phyloP scores from a whole-genome alignment of 768 basidiomycete genomes.

The Chiua virens region DNA sequence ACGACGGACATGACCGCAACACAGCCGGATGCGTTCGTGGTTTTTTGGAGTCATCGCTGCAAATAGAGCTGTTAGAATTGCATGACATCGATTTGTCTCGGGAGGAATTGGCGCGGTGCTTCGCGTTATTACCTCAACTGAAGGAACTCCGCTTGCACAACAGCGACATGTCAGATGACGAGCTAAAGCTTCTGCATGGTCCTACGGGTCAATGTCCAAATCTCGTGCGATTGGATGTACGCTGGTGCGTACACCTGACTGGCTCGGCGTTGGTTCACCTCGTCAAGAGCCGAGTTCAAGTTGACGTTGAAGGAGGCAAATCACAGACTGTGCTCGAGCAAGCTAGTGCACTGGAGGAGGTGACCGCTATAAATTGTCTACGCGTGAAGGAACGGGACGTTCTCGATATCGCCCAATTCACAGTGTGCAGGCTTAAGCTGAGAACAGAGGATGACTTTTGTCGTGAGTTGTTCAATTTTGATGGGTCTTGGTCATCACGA shows the following conservation, averaged over 20 bases:
- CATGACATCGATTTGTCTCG: slow-evolving; percentile 47
- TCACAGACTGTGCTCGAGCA: slow-evolving; percentile 1
- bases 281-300: slow-evolving; percentile 40
- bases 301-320: not conserved
- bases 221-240: slow-evolving; percentile 50
- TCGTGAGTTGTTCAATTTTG: slow-evolving; percentile 40
- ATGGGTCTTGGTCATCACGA: not conserved
- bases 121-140: slow-evolving; percentile 39
- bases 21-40: slow-evolving; percentile 27
- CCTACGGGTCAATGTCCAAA: slow-evolving; percentile 44
- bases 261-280: slow-evolving; percentile 52
- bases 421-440: slow-evolving; percentile 48
- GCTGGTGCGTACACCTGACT: slow-evolving; percentile 58
- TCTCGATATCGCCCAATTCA: slow-evolving; percentile 46
- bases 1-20: slow-evolving; percentile 16
- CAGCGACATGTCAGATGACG: slow-evolving; percentile 52
- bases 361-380: slow-evolving; percentile 58
- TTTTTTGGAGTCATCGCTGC: slow-evolving; percentile 32
- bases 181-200: slow-evolving; percentile 39
- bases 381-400: slow-evolving; percentile 56
- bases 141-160: slow-evolving; percentile 56
- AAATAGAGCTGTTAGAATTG: slow-evolving; percentile 45
- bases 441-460: slow-evolving; percentile 48
- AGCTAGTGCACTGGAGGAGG: slow-evolving; percentile 38
- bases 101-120: slow-evolving; percentile 36